Evolutionary conservation across 306 rosid species (phyloP), one percentile per base, ranked within the genome.

Genomic region (Vicia sativa): DNA sequence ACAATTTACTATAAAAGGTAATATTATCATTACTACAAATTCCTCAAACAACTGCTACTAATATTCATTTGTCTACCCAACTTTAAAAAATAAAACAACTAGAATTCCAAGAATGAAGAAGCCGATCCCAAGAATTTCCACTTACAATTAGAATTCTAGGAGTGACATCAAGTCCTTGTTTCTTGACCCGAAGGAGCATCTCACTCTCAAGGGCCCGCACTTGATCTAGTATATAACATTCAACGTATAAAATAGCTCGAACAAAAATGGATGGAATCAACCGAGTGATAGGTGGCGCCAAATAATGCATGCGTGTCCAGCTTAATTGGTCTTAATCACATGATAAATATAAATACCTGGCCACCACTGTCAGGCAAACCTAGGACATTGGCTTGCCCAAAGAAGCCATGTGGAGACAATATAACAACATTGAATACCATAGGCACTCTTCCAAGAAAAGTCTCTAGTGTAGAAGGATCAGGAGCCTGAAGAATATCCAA

Each of bases 341-440:
- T 45, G 55, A 35, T 50, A 48, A 57, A 55, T 43, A 31, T 65
- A 48, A 72, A 56, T 87, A 90, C 98, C 96, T 92, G 98, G 21
- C 96, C 97, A 41, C 98, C 98, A n/a, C 96, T 93, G 84, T 93
- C 98, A 0, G 96, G 98, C 80, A 93, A 83, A 72, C 98, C 98
- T 38, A 93, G 76, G 53, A 93, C 98, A 75, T 93, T 93, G 69
- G 96, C 97, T 81, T 93, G 98, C 66, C 96, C 96, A 63, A 90
- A 93, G 88, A 78, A 90, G 45, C 96, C 96, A 56, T 92, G 96
- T 18, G 96, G 95, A 76, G 98, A 93, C 54, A 93, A 77, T 62
- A 90, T 85, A 46, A 88, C 98, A 73, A 93, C 98, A 71, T 87
- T 82, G 73, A 90, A 92, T 74, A 90, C 90, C 98, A 92, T 92